Evolutionary conservation across 257 asterid genomes (phyloP).

Genomic region (Solanum neorickii): DNA sequence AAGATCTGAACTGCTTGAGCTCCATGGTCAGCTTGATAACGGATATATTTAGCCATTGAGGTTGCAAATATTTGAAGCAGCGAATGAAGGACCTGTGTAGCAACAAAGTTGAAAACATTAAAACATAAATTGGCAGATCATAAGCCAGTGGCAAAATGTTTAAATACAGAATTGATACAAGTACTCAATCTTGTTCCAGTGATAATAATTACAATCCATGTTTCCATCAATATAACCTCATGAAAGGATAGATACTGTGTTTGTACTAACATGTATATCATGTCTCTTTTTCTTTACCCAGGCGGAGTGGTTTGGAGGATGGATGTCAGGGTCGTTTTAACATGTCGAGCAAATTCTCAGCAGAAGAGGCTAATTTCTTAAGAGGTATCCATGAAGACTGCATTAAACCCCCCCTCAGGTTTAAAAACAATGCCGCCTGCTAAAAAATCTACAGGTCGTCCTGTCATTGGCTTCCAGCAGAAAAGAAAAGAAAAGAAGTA

Average conservation of each 20-base stretch:
- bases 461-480: not conserved
- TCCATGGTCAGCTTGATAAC: conserved; percentile 94
- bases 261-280: not conserved
- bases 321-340: not conserved
- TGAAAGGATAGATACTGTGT: not conserved
- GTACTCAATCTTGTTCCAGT: not conserved
- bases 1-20: conserved; percentile 99
- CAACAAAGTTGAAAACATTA: not conserved
- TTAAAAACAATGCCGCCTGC: not conserved
- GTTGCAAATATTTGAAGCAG: conserved; percentile 83
- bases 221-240: not conserved
- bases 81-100: conserved; percentile 63
- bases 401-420: not conserved
- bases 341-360: not conserved
- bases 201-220: not conserved
- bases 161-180: not conserved
- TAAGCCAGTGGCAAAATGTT: not conserved
- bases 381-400: not conserved
- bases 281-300: not conserved
- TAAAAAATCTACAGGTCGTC: not conserved
- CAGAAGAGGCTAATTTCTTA: not conserved
- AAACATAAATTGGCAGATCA: not conserved
- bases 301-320: not conserved
- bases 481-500: not conserved
- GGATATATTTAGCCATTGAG: conserved; percentile 81